phyloP scores from a whole-genome alignment of 2,329 filamentous ascomycete species.

The Colletotrichum liaoningense region DNA sequence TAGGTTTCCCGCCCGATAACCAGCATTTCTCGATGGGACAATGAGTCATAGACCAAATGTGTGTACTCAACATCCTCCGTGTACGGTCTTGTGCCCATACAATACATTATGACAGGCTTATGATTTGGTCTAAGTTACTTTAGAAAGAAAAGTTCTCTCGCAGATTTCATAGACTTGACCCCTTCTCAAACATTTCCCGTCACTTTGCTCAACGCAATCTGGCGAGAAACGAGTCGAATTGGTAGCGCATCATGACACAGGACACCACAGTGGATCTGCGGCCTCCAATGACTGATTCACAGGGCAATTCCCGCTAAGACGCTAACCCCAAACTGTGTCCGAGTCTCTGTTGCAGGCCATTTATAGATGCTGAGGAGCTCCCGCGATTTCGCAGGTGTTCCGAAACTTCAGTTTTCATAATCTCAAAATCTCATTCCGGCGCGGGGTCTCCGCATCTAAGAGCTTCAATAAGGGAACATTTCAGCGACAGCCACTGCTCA shows the following conservation, averaged over 20 bases:
- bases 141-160: too few species aligned
- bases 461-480: neutral
- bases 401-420: neutral
- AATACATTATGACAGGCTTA: too few species aligned
- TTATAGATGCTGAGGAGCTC: neutral
- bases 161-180: too few species aligned
- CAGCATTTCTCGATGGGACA: too few species aligned
- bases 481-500: neutral
- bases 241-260: neutral
- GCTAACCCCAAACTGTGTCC: conserved; percentile 7
- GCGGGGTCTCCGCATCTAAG: neutral
- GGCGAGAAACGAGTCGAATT: neutral
- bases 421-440: neutral
- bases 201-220: neutral
- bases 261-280: neutral
- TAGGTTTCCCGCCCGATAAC: too few species aligned
- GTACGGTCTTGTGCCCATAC: too few species aligned
- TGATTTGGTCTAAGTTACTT: too few species aligned
- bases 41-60: too few species aligned
- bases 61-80: too few species aligned
- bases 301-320: neutral
- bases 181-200: neutral
- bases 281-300: conserved; percentile 5
- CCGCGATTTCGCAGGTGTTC: neutral
- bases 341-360: neutral